Base-by-base conservation (phyloP, 441 rosid genomes). In the Corymbia citriodora region DNA sequence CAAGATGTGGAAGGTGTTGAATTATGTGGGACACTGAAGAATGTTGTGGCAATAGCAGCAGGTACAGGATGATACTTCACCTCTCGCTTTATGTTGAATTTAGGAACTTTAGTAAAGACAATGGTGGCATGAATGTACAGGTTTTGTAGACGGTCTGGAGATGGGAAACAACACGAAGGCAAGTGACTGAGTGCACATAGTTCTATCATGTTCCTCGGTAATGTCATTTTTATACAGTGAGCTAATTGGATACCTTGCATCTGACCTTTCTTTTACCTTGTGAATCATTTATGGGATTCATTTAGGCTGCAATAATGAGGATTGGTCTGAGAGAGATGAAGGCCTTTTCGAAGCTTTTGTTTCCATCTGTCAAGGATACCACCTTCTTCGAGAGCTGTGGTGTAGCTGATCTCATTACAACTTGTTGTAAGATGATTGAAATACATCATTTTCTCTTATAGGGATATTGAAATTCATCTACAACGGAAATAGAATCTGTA, bases 121-220 rank as follows among this genome's bases (percentile, higher is more conserved):
- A 40, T 74, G 52, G 53, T 23, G 18, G n/a, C 29, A 79, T 88
- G 88, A 65, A 70, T 21, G 88, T 74, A 81, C 96, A 96, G 98
- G 98, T 92, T 97, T 97, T 49, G 99, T 98, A 45, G 99, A 98
- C n/a, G 99, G 99, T 91, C 93, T 98, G 92, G 97, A 96, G 86
- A 97, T 98, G 99, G 99, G 99, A 89, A 97, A 97, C 93, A 98
- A 97, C 96, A 96, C 99, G 14, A 97, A 98, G 97, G 99, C 97
- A 57, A 90, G 65, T 50, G 52, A 61, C 70, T 83, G 81, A 48
- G 55, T 61, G 54, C 23, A 45, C 57, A 90, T 81, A 68, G 74
- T 91, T 88, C 88, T 27, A 45, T 15, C 33, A 61, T 52, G 61
- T 6, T 87, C 68, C 40, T 59, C 11, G 8, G 31, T 5, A 18